Evolutionary conservation across 108 stramenopile species (phyloP), one percentile per base, ranked within the genome.

Genomic region (Cyclotella sp.): DNA sequence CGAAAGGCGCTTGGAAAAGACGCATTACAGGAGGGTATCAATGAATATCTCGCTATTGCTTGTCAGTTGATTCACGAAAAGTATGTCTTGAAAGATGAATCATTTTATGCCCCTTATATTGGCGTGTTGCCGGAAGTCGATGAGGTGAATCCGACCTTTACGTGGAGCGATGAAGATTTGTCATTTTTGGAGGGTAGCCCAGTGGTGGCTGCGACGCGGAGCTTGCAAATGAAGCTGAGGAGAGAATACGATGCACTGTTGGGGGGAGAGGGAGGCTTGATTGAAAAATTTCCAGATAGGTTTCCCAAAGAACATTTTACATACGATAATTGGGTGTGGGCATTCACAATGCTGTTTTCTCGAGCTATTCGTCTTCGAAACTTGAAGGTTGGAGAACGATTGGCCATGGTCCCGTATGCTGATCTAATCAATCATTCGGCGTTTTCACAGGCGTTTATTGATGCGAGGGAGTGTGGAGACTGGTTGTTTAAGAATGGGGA

Each of bases 401-500:
- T 97, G 19, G 95, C 96, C 9, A 74, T 98, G 85, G 96, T 96
- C 13, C 98, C 98, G 9, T 98, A 98, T 79, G 96, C 95, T 18
- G 98, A 98, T 81, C 76, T 98, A 30, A 97, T 98, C 77, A 98
- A 98, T 74, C 98, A 98, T 76, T 96, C 95, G 63, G 95, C 97
- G 0, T 98, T 93, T 78, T 94, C 93, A 0, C 82, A 86, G 57
- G 86, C 92, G 3, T 96, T 89, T 73, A 88, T 96, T 55, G 92
- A 94, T 71, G 93, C 92, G 3, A 72, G 93, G 61, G 87, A 92
- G 64, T 76, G 61, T 49, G 92, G 95, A 70, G 91, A 92, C 64
- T 94, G 93, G 95, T 73, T 96, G n/a, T 93, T 94, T 66, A 92
- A 94, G 68, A 84, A 76, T 46, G 93, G 92, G 19, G 87, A 87